Evolutionary conservation across 768 basidiomycete genomes (phyloP), one percentile per base, ranked within the genome.

Genomic region (Lyophyllum decastes): DNA sequence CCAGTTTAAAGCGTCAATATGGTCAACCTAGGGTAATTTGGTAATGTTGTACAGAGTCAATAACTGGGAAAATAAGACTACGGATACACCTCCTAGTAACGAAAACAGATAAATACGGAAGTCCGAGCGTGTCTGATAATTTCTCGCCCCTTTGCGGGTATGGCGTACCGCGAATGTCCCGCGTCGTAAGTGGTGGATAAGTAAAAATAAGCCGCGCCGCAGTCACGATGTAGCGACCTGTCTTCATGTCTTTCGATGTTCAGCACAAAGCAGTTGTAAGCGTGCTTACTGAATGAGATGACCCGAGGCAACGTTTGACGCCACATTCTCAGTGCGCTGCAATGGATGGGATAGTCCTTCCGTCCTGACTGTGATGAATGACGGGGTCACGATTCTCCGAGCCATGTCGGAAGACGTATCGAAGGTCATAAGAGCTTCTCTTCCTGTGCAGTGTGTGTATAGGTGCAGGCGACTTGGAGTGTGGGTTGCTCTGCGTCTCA

Each of bases 401-500:
- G 46, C 57, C 45, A 30, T 47, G 63, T 34, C 62, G 62, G 52
- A 66, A 73, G 40, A 70, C 70, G 35, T 69, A 68, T 21, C 72
- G 69, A 26, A 76, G 58, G 43, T 74, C 69, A 27, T 59, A 62
- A 1, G 70, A 73, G 41, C 72, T 68, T 61, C 69, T 70, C 59
- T 76, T 76, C 57, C 73, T 72, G 56, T 70, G 73, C 33, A 76
- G 57, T 12, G 66, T 70, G 4, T 61, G 65, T 19, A 40, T 17
- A 3, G 24, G 53, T n/a, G 45, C 14, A 11, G 9, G 30, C 17
- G 26, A 46, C 17, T 26, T 26, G 6, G 17, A 8, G 17, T 1
- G 9, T 4, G 16, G 14, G 9, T 38, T 7, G 35, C 11, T 17
- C 35, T 38, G 35, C 35, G 16, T 10, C 30, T 30, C 30, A 30